A percentile compares a stretch with the other conserved stretches of the same genome.
These are phyloP conservation scores for Flaveria bidentis DNA, from an alignment of 129 eudicot species.

Conservation along the genomic window DNA sequence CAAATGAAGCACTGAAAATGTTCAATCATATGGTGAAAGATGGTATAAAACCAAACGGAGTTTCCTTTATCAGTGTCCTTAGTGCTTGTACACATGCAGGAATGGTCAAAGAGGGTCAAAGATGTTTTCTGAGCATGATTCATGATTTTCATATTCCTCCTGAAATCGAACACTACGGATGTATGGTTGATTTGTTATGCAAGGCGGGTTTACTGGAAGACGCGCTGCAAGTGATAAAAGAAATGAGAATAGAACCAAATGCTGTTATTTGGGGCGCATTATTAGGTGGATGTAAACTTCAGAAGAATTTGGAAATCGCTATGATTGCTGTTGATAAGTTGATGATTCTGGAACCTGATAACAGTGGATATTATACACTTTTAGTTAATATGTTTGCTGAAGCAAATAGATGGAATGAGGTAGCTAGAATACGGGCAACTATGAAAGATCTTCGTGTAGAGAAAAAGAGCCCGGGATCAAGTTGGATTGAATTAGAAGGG, in stretches of 20 bases:
- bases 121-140: slow-evolving; percentile 32
- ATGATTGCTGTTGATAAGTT: slow-evolving; percentile 54
- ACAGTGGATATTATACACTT: slow-evolving; percentile 72
- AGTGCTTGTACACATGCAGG: slow-evolving; percentile 87
- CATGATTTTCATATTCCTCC: slow-evolving; percentile 52
- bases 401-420: slow-evolving; percentile 78
- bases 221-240: slow-evolving; percentile 56
- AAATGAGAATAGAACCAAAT: slow-evolving; percentile 79
- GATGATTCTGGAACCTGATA: slow-evolving; percentile 69
- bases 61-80: slow-evolving; percentile 75
- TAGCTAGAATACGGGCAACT: slow-evolving; percentile 52
- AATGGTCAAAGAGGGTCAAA: slow-evolving; percentile 53
- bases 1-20: slow-evolving; percentile 63
- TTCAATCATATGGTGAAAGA: slow-evolving; percentile 53
- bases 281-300: slow-evolving; percentile 79
- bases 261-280: slow-evolving; percentile 84
- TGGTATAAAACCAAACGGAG: slow-evolving; percentile 59
- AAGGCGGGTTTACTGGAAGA: slow-evolving; percentile 74
- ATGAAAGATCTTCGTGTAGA: slow-evolving; percentile 67
- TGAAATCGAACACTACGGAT: slow-evolving; percentile 77
- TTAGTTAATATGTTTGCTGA: slow-evolving; percentile 80
- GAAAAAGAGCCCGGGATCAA: slow-evolving; percentile 72
- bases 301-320: slow-evolving; percentile 72
- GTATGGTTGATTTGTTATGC: slow-evolving; percentile 83
- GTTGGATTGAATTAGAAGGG: slow-evolving; percentile 79